These are phyloP conservation scores for Ophiostoma himal-ulmi DNA, from an alignment of 2,329 filamentous ascomycete genomes.

Conservation along the genomic window DNA sequence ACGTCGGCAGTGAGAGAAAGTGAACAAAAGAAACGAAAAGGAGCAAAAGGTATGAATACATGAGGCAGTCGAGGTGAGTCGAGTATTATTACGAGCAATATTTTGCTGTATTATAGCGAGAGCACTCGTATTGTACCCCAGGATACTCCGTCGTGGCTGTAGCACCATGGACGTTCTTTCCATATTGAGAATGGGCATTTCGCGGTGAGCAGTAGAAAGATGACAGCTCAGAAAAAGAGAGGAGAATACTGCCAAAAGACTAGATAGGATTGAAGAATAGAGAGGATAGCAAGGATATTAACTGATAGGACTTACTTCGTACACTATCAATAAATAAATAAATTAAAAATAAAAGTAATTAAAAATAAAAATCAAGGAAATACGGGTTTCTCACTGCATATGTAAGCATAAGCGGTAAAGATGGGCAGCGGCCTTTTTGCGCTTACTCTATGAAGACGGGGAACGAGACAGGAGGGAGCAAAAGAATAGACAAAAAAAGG, in stretches of 20 bases:
- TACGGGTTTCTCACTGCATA: not conserved
- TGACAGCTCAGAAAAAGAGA: not conserved
- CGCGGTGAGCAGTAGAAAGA: not conserved
- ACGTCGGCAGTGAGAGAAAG: not conserved
- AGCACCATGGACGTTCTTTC: not conserved
- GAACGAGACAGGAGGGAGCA: not conserved
- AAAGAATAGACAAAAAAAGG: not conserved
- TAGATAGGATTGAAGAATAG: not conserved
- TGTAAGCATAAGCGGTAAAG: not conserved
- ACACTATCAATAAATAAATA: not conserved
- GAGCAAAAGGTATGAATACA: not conserved
- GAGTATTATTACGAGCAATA: no score
- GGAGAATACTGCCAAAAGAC: not conserved
- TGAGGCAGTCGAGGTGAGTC: no score
- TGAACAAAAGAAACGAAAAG: not conserved
- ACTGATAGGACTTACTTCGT: not conserved
- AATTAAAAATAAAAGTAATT: not conserved
- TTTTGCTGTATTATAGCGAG: not conserved
- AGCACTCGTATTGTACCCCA: not conserved
- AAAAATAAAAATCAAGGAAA: not conserved
- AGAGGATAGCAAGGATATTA: not conserved
- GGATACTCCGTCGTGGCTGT: not conserved
- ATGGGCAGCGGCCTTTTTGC: not conserved
- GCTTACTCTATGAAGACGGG: no score
- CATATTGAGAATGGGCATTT: not conserved